These are phyloP conservation scores for Hymenoscyphus albidus DNA, from an alignment of 2,329 filamentous ascomycete species.

Conservation along the genomic window DNA sequence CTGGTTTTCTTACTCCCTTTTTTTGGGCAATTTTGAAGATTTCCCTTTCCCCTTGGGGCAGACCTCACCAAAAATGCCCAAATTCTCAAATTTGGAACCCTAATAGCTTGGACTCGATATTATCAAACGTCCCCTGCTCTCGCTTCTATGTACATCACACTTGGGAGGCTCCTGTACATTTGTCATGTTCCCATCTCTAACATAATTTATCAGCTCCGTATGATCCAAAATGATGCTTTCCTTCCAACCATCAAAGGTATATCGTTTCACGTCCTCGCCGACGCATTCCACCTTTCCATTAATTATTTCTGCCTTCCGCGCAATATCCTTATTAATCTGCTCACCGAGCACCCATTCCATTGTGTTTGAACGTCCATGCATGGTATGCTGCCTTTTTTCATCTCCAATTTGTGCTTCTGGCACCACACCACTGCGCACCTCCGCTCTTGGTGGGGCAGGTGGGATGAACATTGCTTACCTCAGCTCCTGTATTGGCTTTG, in stretches of 20 bases:
- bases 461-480: slow-evolving; percentile 9
- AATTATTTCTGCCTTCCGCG: background rate
- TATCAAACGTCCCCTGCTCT: background rate
- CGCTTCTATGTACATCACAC: background rate
- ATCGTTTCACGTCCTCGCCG: background rate
- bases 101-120: background rate
- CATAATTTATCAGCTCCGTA: background rate
- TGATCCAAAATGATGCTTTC: background rate
- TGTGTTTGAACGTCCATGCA: background rate
- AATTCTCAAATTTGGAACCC: background rate
- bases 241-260: background rate
- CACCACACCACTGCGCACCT: background rate
- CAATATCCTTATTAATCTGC: background rate
- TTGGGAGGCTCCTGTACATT: background rate
- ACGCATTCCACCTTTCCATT: background rate
- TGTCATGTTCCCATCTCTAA: background rate
- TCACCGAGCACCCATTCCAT: background rate
- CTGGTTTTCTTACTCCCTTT: no score
- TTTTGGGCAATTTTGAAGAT: no score
- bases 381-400: background rate
- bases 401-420: slow-evolving; percentile 6
- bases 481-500: slow-evolving; percentile 2
- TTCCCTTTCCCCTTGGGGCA: no score
- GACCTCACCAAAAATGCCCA: background rate
- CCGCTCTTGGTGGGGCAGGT: background rate